Evolutionary conservation across 2,329 filamentous ascomycete genomes (phyloP), one percentile per base, ranked within the genome.

Genomic region (Arthrobotrys sinensis): DNA sequence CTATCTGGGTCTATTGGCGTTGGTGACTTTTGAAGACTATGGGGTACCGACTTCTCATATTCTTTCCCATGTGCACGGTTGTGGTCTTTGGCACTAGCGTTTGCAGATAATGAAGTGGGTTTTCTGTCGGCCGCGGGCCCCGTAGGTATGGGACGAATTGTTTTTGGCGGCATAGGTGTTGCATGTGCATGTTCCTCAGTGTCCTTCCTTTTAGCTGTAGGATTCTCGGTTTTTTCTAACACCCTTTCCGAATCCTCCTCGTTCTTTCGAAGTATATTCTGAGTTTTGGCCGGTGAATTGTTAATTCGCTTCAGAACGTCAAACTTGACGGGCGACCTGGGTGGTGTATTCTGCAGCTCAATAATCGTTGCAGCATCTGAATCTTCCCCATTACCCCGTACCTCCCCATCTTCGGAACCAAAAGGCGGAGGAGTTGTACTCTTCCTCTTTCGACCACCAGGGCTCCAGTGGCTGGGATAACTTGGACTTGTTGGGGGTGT

Each of bases 401-500:
- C 8, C 55, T 60, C n/a, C 4, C 55, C 55, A 3, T 60, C 36
- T 28, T 60, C 55, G 6, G 55, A 60, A 2, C 34, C 34, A 60
- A 24, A 60, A 8, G 4, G 34, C 11, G 11, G 10, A 10, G 34
- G 19, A 2, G 16, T 24, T 2, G 16, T 34, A 14, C 6, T 16
- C 14, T n/a, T 12, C 28, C 34, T 34, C 46, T 43, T 21, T 60
- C 40, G n/a, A 8, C 8, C 36, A 43, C 7, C 4, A 1, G 43
- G 24, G 19, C 38, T 60, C 46, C 28, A 50, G 36, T 57, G 69
- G 14, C 38, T 40, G 0, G 60, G 69, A 28, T 50, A 64, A 12
- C 46, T 4, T 4, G 72, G 72, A 21, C 72, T 70, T 4, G 57
- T 77, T 36, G 66, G 72, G 10, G 72, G 72, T 16, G 72, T 70